Conservation (phyloP, 2,329 filamentous ascomycete species). For the Alternaria sp. region DNA sequence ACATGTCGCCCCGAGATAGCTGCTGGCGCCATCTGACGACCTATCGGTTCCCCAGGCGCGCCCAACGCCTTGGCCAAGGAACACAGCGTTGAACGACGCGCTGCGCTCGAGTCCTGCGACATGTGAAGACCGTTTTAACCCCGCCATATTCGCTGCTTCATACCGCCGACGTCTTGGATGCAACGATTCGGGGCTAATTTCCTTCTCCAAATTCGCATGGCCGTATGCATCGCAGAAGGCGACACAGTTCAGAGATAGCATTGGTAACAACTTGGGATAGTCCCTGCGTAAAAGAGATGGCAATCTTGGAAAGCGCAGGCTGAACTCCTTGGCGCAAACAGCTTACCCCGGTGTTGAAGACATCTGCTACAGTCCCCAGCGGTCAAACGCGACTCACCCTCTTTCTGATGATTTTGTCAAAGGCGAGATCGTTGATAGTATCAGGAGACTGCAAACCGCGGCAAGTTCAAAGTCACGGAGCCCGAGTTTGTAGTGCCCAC, state of each 20-base stretch:
- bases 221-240: neutral
- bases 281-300: too few relatives aligned
- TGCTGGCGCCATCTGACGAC: constrained; percentile 4
- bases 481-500: neutral
- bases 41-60: constrained; percentile 1
- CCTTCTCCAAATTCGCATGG: neutral
- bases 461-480: constrained; percentile 8
- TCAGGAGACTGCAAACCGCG: constrained; percentile 25
- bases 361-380: neutral
- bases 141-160: neutral
- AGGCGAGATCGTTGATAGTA: constrained; percentile 16
- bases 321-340: constrained; percentile 18
- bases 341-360: constrained; percentile 3
- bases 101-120: constrained; percentile 4
- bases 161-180: neutral
- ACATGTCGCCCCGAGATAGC: neutral
- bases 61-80: constrained; percentile 1
- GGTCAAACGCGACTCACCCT: neutral
- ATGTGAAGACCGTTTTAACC: neutral
- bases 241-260: neutral
- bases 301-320: constrained; percentile 4
- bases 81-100: constrained; percentile 6
- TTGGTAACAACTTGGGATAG: too few relatives aligned
- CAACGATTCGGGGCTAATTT: neutral
- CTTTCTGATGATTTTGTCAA: constrained; percentile 32